These are phyloP conservation scores for Termitomyces sp. DNA, from an alignment of 768 basidiomycete genomes.

Conservation along the genomic window DNA sequence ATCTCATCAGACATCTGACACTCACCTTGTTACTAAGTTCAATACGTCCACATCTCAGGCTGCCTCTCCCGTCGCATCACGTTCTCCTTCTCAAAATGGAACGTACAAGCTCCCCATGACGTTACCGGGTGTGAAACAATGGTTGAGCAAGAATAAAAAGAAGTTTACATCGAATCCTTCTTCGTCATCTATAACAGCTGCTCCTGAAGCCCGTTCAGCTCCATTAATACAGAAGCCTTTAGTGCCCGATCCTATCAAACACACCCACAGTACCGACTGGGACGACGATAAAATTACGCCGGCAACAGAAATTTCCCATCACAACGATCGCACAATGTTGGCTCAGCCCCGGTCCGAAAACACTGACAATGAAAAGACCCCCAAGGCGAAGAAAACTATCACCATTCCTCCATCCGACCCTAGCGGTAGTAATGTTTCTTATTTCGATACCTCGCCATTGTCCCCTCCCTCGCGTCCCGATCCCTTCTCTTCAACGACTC, in stretches of 20 bases:
- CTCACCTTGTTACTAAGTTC: conserved; percentile 56
- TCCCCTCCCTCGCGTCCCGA: conserved; percentile 47
- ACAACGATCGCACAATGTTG: conserved; percentile 6
- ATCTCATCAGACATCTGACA: conserved; percentile 69
- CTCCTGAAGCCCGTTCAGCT: conserved; percentile 27
- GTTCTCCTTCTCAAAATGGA: conserved; percentile 34
- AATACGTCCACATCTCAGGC: conserved; percentile 42
- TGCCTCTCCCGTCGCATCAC: conserved; percentile 36
- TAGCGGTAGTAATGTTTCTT: conserved; percentile 18
- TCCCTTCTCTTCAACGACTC: conserved; percentile 60
- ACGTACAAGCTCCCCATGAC: conserved; percentile 63
- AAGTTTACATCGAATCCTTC: conserved; percentile 39
- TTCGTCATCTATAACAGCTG: conserved; percentile 18
- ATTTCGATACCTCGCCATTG: conserved; percentile 33
- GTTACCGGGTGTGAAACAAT: conserved; percentile 76
- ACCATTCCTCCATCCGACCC: conserved; percentile 23
- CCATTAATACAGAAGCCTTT: conserved; percentile 58
- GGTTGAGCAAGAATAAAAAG: conserved; percentile 66
- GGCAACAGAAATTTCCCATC: conserved; percentile 28
- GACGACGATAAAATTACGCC: conserved; percentile 58
- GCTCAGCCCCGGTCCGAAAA: conserved; percentile 18
- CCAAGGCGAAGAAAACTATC: conserved; percentile 33
- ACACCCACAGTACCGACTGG: conserved; percentile 67
- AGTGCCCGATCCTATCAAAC: conserved; percentile 61
- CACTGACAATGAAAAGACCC: conserved; percentile 37